A percentile compares a stretch with the other conserved stretches of the same genome.
Evolutionary conservation across 1,284 basidiomycete species (phyloP).

Genomic region (Exobasidium cylindrosporum): DNA sequence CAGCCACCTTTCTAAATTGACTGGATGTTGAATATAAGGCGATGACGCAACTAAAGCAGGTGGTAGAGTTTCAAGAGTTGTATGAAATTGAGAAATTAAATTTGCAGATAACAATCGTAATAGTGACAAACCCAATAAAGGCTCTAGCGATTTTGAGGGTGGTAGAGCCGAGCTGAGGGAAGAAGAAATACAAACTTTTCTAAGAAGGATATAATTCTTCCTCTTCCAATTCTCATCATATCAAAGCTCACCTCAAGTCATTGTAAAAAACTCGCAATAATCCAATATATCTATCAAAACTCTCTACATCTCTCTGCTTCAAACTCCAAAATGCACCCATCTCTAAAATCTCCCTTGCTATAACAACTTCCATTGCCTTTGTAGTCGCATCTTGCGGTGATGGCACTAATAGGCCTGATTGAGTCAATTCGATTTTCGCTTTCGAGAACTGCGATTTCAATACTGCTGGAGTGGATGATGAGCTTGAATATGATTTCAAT

Average conservation of each 20-base stretch:
- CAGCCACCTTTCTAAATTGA: slow-evolving; percentile 76
- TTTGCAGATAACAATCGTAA: slow-evolving; percentile 92
- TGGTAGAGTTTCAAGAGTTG: slow-evolving; percentile 87
- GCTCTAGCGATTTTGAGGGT: slow-evolving; percentile 77
- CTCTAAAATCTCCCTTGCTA: slow-evolving; percentile 84
- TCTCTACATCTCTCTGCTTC: slow-evolving; percentile 77
- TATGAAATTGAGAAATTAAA: slow-evolving; percentile 96
- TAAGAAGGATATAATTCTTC: not conserved
- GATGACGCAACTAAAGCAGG: slow-evolving; percentile 32
- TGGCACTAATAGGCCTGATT: slow-evolving; percentile 72
- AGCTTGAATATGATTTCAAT: not conserved
- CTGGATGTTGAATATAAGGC: slow-evolving; percentile 49
- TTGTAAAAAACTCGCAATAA: slow-evolving; percentile 85
- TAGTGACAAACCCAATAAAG: slow-evolving; percentile 87
- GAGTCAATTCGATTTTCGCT: slow-evolving; percentile 71
- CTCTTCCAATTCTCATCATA: not conserved
- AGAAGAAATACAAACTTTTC: not conserved
- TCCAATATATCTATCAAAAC: slow-evolving; percentile 91
- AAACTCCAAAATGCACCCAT: slow-evolving; percentile 92
- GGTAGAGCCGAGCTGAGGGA: slow-evolving; percentile 67
- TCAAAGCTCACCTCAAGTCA: slow-evolving; percentile 66
- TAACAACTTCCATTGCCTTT: slow-evolving; percentile 22
- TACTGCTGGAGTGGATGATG: not conserved
- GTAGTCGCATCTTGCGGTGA: slow-evolving; percentile 25
- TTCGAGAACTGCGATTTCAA: slow-evolving; percentile 30